Percentiles rank a stretch among this genome's conserved stretches.
Evolutionary conservation across 2,329 filamentous ascomycete genomes (phyloP).

Genomic region (Claviceps sp.): DNA sequence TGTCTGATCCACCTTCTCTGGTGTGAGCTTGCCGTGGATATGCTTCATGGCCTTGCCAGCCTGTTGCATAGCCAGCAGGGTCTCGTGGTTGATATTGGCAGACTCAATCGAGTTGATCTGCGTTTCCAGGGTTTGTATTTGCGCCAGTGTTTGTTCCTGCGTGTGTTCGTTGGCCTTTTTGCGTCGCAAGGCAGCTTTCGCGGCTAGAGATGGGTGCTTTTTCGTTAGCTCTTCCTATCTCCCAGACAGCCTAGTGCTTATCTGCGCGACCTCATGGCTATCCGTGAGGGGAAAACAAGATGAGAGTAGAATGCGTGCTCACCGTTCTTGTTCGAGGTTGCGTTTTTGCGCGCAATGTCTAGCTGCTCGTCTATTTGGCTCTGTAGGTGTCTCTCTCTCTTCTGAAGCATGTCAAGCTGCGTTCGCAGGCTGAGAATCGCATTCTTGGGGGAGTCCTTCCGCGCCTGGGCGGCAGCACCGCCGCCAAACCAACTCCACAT

Average conservation of each 20-base stretch:
- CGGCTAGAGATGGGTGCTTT: conserved; percentile 40
- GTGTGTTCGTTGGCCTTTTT: conserved; percentile 93
- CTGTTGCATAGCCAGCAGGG: conserved; percentile 83
- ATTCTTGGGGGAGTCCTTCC: conserved; percentile 92
- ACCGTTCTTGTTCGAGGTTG: conserved; percentile 81
- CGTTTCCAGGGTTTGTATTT: conserved; percentile 85
- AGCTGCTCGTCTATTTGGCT: conserved; percentile 91
- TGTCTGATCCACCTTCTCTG: conserved; percentile 87
- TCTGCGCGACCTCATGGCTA: too few relatives aligned
- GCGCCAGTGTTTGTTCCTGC: conserved; percentile 76
- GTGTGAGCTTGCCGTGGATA: conserved; percentile 81
- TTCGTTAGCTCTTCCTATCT: conserved; percentile 10
- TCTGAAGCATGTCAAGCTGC: conserved; percentile 95
- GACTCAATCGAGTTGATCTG: conserved; percentile 96
- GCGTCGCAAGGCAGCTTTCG: conserved; percentile 76
- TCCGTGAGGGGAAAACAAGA: too few relatives aligned
- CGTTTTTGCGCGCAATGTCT: conserved; percentile 73
- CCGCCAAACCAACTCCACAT: conserved; percentile 92
- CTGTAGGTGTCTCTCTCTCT: conserved; percentile 83
- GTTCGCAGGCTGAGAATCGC: conserved; percentile 78
- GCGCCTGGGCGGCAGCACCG: conserved; percentile 62
- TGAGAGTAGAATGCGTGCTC: conserved; percentile 20
- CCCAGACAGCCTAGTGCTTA: too few relatives aligned
- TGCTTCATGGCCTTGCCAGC: conserved; percentile 82
- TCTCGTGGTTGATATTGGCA: conserved; percentile 97